Percentiles rank a stretch among this genome's conserved stretches.
Evolutionary conservation across 2,329 filamentous ascomycete species (phyloP).

Genomic region (Tolypocladium tropicale): DNA sequence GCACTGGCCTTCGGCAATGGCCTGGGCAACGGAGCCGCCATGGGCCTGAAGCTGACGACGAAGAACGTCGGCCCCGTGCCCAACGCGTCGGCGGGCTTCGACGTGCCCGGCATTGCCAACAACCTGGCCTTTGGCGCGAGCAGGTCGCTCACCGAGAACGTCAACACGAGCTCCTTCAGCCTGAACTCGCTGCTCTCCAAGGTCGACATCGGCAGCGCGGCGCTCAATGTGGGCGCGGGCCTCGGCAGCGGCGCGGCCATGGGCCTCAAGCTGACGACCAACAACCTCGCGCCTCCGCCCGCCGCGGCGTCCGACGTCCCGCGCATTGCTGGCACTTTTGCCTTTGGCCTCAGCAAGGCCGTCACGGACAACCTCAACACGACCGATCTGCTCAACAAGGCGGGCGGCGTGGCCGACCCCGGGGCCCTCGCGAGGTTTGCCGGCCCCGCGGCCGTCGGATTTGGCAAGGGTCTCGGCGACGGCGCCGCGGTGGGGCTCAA

Average conservation of each 20-base stretch:
- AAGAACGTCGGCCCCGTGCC: conserved; percentile 6
- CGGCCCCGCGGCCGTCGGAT: conserved; percentile 12
- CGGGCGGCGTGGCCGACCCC: conserved; percentile 3
- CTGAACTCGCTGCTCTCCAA: not conserved
- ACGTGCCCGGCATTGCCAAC: not conserved
- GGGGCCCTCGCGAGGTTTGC: conserved; percentile 7
- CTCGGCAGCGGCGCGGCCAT: conserved; percentile 5
- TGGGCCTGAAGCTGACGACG: conserved; percentile 11
- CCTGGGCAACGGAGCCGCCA: conserved; percentile 12
- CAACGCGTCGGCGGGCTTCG: conserved; percentile 6
- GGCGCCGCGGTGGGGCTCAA: conserved; percentile 14
- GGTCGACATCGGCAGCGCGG: not conserved
- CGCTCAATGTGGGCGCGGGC: conserved; percentile 1
- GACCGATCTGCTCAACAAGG: not conserved
- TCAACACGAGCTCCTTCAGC: not conserved
- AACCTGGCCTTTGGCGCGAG: not conserved
- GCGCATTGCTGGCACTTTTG: conserved; percentile 13
- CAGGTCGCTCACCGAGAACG: not conserved
- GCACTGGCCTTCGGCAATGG: conserved; percentile 12
- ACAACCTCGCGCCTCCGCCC: not conserved
- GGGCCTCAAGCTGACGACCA: not conserved
- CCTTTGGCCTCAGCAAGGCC: conserved; percentile 16
- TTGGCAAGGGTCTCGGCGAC: conserved; percentile 12
- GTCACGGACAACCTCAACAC: conserved; percentile 14
- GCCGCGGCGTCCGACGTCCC: not conserved